phyloP scores from a whole-genome alignment of 768 basidiomycete genomes.

The Lentinula raphanica region DNA sequence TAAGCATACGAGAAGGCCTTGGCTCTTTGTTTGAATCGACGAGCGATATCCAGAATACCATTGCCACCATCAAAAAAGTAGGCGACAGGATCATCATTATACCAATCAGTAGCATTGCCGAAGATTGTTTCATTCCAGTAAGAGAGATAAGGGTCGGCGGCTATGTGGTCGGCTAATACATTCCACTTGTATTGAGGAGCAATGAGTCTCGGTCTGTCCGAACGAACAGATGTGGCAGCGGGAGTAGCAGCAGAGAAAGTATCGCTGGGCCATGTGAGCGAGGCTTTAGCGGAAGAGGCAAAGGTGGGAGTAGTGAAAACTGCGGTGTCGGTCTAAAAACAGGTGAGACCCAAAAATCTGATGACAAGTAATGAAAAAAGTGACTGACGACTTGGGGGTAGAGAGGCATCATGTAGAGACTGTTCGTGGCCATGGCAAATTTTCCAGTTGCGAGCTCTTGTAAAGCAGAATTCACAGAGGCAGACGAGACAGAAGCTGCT shows the following conservation, averaged over 20 bases:
- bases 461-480: conserved; percentile 40
- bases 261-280: conserved; percentile 75
- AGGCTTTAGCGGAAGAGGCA: conserved; percentile 43
- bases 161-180: conserved; percentile 72
- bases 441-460: conserved; percentile 44
- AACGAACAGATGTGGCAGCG: conserved; percentile 51
- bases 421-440: conserved; percentile 76
- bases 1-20: conserved; percentile 92
- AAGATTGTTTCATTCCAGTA: conserved; percentile 92
- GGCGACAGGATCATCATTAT: conserved; percentile 50
- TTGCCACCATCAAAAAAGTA: conserved; percentile 80
- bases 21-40: conserved; percentile 84
- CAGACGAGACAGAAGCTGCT: conserved; percentile 50
- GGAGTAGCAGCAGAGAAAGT: conserved; percentile 56
- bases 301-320: conserved; percentile 72
- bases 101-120: conserved; percentile 77
- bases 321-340: conserved; percentile 64
- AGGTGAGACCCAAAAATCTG: background rate
- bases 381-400: conserved; percentile 83
- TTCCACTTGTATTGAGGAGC: conserved; percentile 92
- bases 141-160: conserved; percentile 77
- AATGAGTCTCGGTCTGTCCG: conserved; percentile 85
- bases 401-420: conserved; percentile 73
- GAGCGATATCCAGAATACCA: conserved; percentile 88
- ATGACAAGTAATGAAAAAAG: background rate